Base-by-base conservation (phyloP, 192 early-diverging fungal species). In the Geosiphon pyriformis region DNA sequence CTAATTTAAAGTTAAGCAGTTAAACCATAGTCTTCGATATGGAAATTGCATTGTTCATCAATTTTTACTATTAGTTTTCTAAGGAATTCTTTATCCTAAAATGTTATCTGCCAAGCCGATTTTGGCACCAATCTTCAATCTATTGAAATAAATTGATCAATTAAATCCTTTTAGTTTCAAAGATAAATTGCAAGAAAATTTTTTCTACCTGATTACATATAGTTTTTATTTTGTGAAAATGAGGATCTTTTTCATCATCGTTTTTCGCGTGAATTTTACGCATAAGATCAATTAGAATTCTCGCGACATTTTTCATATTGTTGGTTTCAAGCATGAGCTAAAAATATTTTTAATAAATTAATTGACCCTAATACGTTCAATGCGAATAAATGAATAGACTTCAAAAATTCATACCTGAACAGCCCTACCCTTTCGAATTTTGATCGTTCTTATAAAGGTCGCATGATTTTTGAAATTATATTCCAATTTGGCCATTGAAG, bases 401-500 rank as follows among this genome's bases (percentile, higher is more conserved):
- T 55, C 20, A n/a, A n/a, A n/a, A n/a, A n/a, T n/a, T n/a, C 52
- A 89, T 37, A 92, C 67, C 72, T 84, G 83, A 22, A 90, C 79
- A 33, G 88, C 86, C 75, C 87, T 83, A 37, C 90, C 90, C 75
- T 90, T 92, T 69, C 95, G 88, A 70, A 98, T 99, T 79, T 99
- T 98, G 67, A 92, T 87, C 15, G 25, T 11, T 29, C 7, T 18
- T 1, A 57, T 62, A 67, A 90, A 95, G 22, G 95, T 74, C 34
- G 76, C 74, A 50, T 85, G 73, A 74, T 95, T 95, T 78, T 94
- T 91, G 72, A 90, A 96, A 54, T 94, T 87, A 53, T 91, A 65
- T 25, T 83, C 82, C 27, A 99, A 74, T 1, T 93, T 90, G 23
- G 95, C 87, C 70, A 97, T 92, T 4, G 94, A 95, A 92, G 98